Evolutionary conservation across 2,329 filamentous ascomycete genomes (phyloP).

Genomic region (Gaeumannomyces tritici): DNA sequence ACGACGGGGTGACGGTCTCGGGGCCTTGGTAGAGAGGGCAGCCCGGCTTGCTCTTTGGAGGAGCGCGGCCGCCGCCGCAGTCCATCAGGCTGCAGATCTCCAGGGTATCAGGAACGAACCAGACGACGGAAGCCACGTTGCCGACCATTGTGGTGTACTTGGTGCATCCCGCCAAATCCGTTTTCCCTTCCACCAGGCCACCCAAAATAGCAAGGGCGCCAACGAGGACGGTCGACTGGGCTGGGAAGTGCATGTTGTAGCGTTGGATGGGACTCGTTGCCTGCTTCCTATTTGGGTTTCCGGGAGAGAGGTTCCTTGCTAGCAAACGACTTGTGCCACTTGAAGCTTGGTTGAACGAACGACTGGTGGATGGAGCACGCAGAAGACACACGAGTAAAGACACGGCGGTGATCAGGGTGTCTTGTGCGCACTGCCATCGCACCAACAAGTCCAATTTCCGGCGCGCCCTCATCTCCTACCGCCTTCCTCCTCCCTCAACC

Average conservation of each 20-base stretch:
- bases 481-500: too few relatives aligned
- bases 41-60: slow-evolving; percentile 55
- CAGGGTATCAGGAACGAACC: slow-evolving; percentile 52
- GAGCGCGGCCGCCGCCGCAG: slow-evolving; percentile 58
- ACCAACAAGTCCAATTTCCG: background rate
- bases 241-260: background rate
- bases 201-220: background rate
- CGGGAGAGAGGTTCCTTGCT: background rate
- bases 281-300: too few relatives aligned
- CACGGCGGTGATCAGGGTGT: background rate
- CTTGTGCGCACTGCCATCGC: background rate
- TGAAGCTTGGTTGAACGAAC: background rate
- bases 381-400: background rate
- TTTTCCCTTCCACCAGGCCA: slow-evolving; percentile 21
- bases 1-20: slow-evolving; percentile 41
- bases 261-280: background rate
- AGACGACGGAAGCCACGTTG: slow-evolving; percentile 37
- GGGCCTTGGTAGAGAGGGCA: slow-evolving; percentile 47
- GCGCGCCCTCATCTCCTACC: background rate
- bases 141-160: slow-evolving; percentile 22
- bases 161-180: slow-evolving; percentile 36
- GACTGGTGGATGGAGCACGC: background rate
- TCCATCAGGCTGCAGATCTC: slow-evolving; percentile 56
- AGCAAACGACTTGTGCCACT: background rate
- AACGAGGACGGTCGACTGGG: background rate